A percentile compares a stretch with the other conserved stretches of the same genome.
Conservation (phyloP, 148 eudicot species). For the Gaultheria prostrata region DNA sequence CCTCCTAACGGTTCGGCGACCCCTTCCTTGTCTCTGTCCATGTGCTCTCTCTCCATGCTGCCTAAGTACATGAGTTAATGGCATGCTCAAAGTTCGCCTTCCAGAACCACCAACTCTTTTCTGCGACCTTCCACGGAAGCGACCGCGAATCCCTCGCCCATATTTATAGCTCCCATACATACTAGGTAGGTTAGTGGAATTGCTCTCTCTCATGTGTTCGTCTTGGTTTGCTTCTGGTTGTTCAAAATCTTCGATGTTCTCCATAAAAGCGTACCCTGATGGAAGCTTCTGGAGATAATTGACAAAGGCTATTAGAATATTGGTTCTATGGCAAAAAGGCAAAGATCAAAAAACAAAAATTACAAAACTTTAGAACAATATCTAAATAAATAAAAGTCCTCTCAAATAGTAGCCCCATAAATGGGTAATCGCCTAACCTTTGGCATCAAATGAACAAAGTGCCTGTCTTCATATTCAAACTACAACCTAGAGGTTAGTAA, state of each 20-base stretch:
- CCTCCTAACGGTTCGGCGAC: conserved; percentile 55
- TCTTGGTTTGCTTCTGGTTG: conserved; percentile 25
- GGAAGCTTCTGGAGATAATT: conserved; percentile 46
- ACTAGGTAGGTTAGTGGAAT: conserved; percentile 33
- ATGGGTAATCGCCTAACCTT: background rate
- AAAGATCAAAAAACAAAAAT: background rate
- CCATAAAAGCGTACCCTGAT: conserved; percentile 35
- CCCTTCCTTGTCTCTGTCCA: conserved; percentile 57
- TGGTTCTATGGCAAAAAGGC: conserved; percentile 7
- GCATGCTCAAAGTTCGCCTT: conserved; percentile 26
- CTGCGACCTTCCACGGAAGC: conserved; percentile 59
- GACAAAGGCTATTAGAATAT: background rate
- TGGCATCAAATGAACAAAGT: background rate
- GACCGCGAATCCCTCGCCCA: conserved; percentile 44
- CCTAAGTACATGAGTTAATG: conserved; percentile 41
- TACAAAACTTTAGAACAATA: background rate
- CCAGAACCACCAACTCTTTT: conserved; percentile 40
- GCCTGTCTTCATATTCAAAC: background rate
- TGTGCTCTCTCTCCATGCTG: conserved; percentile 57
- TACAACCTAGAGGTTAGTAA: background rate
- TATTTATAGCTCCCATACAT: conserved; percentile 25
- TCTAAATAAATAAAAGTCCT: background rate
- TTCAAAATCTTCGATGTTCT: conserved; percentile 42
- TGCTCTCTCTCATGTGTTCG: conserved; percentile 35
- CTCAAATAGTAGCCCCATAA: background rate